These are phyloP conservation scores for Suhomyces bolitotheri DNA, from an alignment of 1,139 yeast species.

Conservation along the genomic window DNA sequence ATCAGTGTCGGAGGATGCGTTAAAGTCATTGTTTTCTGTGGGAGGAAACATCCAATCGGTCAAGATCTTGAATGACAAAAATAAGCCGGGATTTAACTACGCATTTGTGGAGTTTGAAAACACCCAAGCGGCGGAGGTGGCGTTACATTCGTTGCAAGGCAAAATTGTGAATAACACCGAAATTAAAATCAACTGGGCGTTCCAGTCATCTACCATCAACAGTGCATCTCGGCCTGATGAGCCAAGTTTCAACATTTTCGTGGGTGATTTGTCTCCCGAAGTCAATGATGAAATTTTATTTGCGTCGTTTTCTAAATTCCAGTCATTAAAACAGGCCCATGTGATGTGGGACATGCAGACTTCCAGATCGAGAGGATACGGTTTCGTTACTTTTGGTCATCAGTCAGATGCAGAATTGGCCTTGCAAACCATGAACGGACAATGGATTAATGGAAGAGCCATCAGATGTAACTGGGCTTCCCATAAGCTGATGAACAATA, in stretches of 20 bases:
- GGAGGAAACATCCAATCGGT: conserved; percentile 62
- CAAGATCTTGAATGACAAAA: conserved; percentile 75
- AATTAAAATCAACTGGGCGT: conserved; percentile 79
- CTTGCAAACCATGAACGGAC: conserved; percentile 73
- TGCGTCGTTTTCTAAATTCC: conserved; percentile 58
- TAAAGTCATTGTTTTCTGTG: conserved; percentile 61
- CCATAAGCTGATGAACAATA: conserved; percentile 50
- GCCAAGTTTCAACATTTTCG: conserved; percentile 68
- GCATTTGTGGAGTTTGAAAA: conserved; percentile 78
- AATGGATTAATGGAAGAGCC: conserved; percentile 68
- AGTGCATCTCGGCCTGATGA: conserved; percentile 58
- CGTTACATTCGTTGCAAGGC: conserved; percentile 63
- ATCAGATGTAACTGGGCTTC: conserved; percentile 90
- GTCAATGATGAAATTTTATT: conserved; percentile 75
- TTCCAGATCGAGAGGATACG: conserved; percentile 88
- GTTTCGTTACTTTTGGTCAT: conserved; percentile 78
- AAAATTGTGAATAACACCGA: conserved; percentile 50
- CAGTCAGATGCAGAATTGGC: conserved; percentile 75
- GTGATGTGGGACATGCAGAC: conserved; percentile 99
- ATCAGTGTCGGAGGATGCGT: conserved; percentile 60
- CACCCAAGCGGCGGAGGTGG: conserved; percentile 59
- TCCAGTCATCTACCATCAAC: conserved; percentile 54
- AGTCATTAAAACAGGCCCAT: conserved; percentile 75
- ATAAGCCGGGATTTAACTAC: conserved; percentile 71
- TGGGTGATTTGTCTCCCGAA: conserved; percentile 84